Conservation (phyloP, 495 filamentous ascomycete genomes). For the Rusavskia elegans region DNA sequence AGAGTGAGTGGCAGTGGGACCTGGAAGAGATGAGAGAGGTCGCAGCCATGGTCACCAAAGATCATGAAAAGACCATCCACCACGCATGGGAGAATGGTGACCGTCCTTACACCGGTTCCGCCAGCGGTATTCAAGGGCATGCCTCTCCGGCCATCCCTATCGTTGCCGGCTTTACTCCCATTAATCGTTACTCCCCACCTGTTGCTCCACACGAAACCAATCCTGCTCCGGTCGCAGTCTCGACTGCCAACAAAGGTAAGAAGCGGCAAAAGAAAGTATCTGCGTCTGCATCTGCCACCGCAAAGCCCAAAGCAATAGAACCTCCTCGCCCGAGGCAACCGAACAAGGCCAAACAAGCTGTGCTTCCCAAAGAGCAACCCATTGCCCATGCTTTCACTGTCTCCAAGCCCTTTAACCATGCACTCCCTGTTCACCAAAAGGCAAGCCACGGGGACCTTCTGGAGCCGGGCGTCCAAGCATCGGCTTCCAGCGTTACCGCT, state of each 20-base stretch:
- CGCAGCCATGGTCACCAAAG: too few species aligned
- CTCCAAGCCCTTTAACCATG: not conserved
- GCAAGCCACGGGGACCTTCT: not conserved
- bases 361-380: not conserved
- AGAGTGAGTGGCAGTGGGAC: too few species aligned
- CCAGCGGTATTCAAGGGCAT: not conserved
- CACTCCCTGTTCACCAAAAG: not conserved
- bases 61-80: too few species aligned
- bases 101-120: too few species aligned
- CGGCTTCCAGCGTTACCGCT: too few species aligned
- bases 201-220: not conserved
- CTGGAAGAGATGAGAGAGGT: too few species aligned
- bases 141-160: not conserved
- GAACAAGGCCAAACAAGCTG: not conserved
- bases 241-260: not conserved
- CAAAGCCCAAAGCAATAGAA: not conserved
- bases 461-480: not conserved
- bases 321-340: not conserved
- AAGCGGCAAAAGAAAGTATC: not conserved
- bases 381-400: not conserved
- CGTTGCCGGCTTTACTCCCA: slow-evolving; percentile 5
- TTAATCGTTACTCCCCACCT: slow-evolving; percentile 1
- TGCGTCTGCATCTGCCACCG: not conserved
- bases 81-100: too few species aligned
- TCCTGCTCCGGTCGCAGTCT: not conserved